Conservation (phyloP, 495 filamentous ascomycete species). For the Neohortaea acidophila region DNA sequence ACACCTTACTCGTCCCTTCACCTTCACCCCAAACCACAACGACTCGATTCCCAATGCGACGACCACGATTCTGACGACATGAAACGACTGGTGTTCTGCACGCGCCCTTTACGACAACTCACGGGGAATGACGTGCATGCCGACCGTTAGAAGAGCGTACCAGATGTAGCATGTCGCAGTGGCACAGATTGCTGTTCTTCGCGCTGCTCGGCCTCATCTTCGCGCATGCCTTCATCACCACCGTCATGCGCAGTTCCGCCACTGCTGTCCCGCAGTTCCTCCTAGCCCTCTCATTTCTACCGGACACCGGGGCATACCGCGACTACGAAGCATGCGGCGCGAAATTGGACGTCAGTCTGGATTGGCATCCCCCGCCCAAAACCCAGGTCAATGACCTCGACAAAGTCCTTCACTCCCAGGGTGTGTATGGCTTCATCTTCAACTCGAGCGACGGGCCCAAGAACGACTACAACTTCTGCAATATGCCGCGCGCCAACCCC, state of each 20-base stretch:
- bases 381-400: slow-evolving; percentile 43
- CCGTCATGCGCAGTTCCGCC: slow-evolving; percentile 13
- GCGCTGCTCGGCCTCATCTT: slow-evolving; percentile 5
- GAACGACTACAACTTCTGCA: slow-evolving; percentile 56
- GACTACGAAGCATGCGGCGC: slow-evolving; percentile 10
- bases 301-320: neutral
- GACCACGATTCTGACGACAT: no score
- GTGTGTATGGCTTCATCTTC: slow-evolving; percentile 50
- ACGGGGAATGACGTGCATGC: no score
- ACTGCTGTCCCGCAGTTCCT: slow-evolving; percentile 5
- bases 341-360: slow-evolving; percentile 28
- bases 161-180: no score
- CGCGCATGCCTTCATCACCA: slow-evolving; percentile 3
- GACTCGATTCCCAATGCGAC: no score
- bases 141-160: no score
- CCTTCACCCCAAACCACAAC: no score
- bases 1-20: no score
- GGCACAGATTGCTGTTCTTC: slow-evolving; percentile 7
- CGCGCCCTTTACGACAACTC: no score
- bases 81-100: no score
- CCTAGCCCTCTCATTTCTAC: neutral
- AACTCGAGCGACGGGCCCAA: slow-evolving; percentile 39
- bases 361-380: slow-evolving; percentile 43
- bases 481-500: slow-evolving; percentile 56
- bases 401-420: slow-evolving; percentile 34